phyloP scores from a whole-genome alignment of 257 asterid species.

The Scutellaria barbata region DNA sequence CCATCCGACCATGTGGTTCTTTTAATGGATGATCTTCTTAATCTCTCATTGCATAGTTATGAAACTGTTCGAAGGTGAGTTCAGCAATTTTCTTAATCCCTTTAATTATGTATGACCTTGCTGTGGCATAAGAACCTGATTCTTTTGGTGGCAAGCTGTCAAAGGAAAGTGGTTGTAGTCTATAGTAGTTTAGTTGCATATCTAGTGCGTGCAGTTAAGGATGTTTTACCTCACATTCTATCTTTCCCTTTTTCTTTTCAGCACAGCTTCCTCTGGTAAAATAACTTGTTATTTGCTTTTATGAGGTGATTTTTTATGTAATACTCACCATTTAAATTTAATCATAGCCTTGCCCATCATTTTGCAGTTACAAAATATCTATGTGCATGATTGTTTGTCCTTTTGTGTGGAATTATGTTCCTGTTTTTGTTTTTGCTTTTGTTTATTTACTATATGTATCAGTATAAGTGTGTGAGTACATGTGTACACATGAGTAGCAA shows the following conservation, averaged over 20 bases:
- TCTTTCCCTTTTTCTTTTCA: constrained; percentile 6
- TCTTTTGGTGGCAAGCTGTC: constrained; percentile 15
- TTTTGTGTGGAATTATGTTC: constrained; percentile 20
- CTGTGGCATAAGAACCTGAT: constrained; percentile 21
- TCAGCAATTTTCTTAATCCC: constrained; percentile 29
- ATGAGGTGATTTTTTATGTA: constrained; percentile 23
- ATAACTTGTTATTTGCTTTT: background rate
- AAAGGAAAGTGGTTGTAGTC: background rate
- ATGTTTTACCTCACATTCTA: background rate
- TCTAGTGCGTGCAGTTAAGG: constrained; percentile 9
- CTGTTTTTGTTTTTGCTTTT: background rate
- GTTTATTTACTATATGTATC: background rate
- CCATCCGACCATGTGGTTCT: constrained; percentile 71
- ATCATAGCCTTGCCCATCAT: constrained; percentile 6
- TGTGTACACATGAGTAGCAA: background rate
- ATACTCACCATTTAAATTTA: constrained; percentile 2
- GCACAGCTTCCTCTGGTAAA: background rate
- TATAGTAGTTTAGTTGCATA: constrained; percentile 10
- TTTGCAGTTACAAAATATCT: constrained; percentile 15
- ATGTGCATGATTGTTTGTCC: background rate
- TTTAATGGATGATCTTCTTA: constrained; percentile 84
- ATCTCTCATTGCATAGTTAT: constrained; percentile 84
- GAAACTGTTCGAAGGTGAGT: constrained; percentile 95
- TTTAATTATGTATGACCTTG: constrained; percentile 1
- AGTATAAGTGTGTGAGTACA: background rate